A percentile compares a stretch with the other conserved stretches of the same genome.
These are phyloP conservation scores for Eimeria tenella DNA, from an alignment of 169 alveolate genomes.

Conservation along the genomic window DNA sequence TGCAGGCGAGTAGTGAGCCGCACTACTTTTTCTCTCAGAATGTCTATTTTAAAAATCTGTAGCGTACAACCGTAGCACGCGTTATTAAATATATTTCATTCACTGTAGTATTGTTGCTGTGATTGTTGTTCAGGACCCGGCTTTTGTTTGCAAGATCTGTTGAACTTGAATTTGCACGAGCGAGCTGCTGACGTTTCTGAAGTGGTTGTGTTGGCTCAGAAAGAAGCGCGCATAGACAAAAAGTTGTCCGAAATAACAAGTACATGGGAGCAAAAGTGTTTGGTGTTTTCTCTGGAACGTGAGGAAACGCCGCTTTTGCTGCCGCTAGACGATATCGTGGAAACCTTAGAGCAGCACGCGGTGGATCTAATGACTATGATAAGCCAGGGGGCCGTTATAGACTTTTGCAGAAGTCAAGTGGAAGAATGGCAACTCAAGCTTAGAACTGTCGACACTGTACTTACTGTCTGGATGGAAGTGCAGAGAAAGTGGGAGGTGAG, in stretches of 20 bases:
- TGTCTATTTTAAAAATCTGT: no score
- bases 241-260: slow-evolving; percentile 92
- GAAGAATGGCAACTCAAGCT: slow-evolving; percentile 94
- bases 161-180: slow-evolving; percentile 92
- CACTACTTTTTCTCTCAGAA: no score
- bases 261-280: slow-evolving; percentile 93
- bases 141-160: slow-evolving; percentile 94
- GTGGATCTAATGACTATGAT: slow-evolving; percentile 94
- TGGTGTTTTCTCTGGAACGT: slow-evolving; percentile 92
- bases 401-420: slow-evolving; percentile 91
- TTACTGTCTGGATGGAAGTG: slow-evolving; percentile 96
- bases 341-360: slow-evolving; percentile 84
- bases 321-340: slow-evolving; percentile 91
- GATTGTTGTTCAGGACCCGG: slow-evolving; percentile 84
- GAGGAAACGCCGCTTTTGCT: slow-evolving; percentile 92
- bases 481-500: slow-evolving; percentile 93
- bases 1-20: no score
- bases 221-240: slow-evolving; percentile 96
- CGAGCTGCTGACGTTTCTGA: slow-evolving; percentile 96
- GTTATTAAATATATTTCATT: neutral
- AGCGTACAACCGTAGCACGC: no score
- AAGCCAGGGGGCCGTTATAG: slow-evolving; percentile 91
- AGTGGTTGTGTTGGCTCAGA: slow-evolving; percentile 95
- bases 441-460: slow-evolving; percentile 94
- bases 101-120: neutral